These are phyloP conservation scores for Suhomyces xylopsoci DNA, from an alignment of 805 yeast genomes.

Conservation along the genomic window DNA sequence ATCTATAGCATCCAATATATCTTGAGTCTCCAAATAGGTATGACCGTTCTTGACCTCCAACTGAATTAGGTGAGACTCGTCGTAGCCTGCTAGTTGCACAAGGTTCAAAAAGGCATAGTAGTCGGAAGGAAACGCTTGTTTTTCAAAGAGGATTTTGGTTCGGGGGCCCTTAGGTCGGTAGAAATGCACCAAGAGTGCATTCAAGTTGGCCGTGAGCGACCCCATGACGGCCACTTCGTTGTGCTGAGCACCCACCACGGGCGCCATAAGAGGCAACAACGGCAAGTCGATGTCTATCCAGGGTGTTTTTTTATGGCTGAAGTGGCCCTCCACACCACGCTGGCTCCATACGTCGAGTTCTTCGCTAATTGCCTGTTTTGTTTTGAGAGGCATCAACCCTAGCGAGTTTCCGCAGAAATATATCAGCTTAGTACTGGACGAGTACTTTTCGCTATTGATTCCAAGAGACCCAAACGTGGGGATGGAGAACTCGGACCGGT, in stretches of 20 bases:
- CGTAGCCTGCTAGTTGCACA: constrained; percentile 54
- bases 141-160: constrained; percentile 76
- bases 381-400: constrained; percentile 78
- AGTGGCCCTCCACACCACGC: constrained; percentile 83
- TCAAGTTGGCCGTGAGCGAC: constrained; percentile 77
- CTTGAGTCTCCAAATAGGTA: constrained; percentile 56
- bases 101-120: constrained; percentile 80
- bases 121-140: constrained; percentile 90
- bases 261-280: constrained; percentile 62
- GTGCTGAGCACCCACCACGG: constrained; percentile 69
- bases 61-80: constrained; percentile 57
- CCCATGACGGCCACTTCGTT: constrained; percentile 89
- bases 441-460: constrained; percentile 31
- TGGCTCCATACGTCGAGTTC: constrained; percentile 82
- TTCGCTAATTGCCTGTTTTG: constrained; percentile 52
- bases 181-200: constrained; percentile 68
- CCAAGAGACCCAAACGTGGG: constrained; percentile 71
- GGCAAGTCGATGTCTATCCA: constrained; percentile 90
- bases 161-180: constrained; percentile 61
- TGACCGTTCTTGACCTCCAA: constrained; percentile 59
- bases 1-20: constrained; percentile 57
- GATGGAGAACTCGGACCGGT: constrained; percentile 49
- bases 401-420: constrained; percentile 94
- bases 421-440: constrained; percentile 10
- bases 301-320: constrained; percentile 63